Evolutionary conservation across 2,329 filamentous ascomycete species (phyloP), one percentile per base, ranked within the genome.

Genomic region (Xenoacremonium recifei): DNA sequence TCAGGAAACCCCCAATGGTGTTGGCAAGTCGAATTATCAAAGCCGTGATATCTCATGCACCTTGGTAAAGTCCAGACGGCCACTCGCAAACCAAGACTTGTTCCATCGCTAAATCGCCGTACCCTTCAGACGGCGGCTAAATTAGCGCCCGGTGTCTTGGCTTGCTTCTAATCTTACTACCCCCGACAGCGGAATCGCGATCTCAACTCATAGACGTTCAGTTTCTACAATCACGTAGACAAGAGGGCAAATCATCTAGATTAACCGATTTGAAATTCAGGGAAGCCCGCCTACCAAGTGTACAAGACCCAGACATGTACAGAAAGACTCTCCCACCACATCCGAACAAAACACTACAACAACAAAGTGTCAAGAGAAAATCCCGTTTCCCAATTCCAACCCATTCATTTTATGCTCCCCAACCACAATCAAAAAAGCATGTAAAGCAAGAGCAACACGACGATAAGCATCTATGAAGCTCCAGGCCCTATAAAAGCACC

Each of bases 401-500:
- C 39, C 35, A 34, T 37, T 39, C 23, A 35, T 29, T 36, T 21
- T 35, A 35, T 41, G 45, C 42, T 47, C 33, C 38, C 31, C 40
- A 37, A 36, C 15, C 20, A 15, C 6, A 15, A 15, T 10, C 13
- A 34, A 18, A 41, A 47, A 44, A 39, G 29, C 34, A n/a, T n/a
- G n/a, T n/a, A n/a, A n/a, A n/a, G n/a, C n/a, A n/a, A n/a, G n/a
- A n/a, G n/a, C n/a, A n/a, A n/a, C n/a, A n/a, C n/a, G n/a, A n/a
- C n/a, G n/a, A n/a, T n/a, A 44, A 19, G 33, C 27, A 36, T 47
- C 45, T 47, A 47, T 47, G 44, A 35, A 40, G 32, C 35, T 35
- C 29, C 38, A 25, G 37, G 37, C 39, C 40, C 41, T n/a, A n/a
- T n/a, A n/a, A n/a, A n/a, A 51, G 44, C 49, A 53, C 53, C 54